phyloP scores from a whole-genome alignment of 2,329 filamentous ascomycete genomes.

The Aspergillus cejpii region DNA sequence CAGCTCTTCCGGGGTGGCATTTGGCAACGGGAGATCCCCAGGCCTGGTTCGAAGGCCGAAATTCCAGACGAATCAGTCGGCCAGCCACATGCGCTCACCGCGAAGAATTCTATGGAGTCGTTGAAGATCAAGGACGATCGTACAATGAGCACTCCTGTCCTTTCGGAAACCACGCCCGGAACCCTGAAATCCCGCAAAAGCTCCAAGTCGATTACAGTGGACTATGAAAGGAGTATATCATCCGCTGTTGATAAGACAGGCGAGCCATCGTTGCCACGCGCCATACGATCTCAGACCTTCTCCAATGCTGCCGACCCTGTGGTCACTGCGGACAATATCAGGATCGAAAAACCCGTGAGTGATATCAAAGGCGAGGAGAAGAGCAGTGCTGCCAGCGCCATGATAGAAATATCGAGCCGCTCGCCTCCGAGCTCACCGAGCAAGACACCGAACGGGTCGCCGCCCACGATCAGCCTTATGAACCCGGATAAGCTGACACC shows the following conservation, averaged over 20 bases:
- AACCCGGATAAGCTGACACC: slow-evolving; percentile 33
- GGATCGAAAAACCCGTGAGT: slow-evolving; percentile 58
- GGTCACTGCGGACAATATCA: slow-evolving; percentile 60
- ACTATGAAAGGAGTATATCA: slow-evolving; percentile 19
- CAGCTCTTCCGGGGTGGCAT: slow-evolving; percentile 82
- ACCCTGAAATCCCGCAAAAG: slow-evolving; percentile 27
- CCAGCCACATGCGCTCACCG: slow-evolving; percentile 16
- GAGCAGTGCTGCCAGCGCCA: slow-evolving; percentile 55
- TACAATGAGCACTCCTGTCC: slow-evolving; percentile 30
- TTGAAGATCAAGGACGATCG: slow-evolving; percentile 32
- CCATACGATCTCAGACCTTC: slow-evolving; percentile 57
- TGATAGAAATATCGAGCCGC: slow-evolving; percentile 61
- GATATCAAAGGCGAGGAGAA: slow-evolving; percentile 52
- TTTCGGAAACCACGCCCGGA: slow-evolving; percentile 20
- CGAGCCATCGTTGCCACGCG: slow-evolving; percentile 46
- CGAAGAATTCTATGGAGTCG: slow-evolving; percentile 20
- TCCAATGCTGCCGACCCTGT: slow-evolving; percentile 57
- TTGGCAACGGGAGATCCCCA: slow-evolving; percentile 51
- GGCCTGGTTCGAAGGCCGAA: slow-evolving; percentile 35
- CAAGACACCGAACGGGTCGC: slow-evolving; percentile 44
- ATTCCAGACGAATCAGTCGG: slow-evolving; percentile 33
- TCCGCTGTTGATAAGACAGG: slow-evolving; percentile 31
- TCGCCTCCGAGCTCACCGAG: slow-evolving; percentile 52
- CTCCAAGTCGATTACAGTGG: slow-evolving; percentile 21
- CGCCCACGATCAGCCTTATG: slow-evolving; percentile 33